These are phyloP conservation scores for Cryphonectria naterciae DNA, from an alignment of 2,329 filamentous ascomycete genomes.

Conservation along the genomic window DNA sequence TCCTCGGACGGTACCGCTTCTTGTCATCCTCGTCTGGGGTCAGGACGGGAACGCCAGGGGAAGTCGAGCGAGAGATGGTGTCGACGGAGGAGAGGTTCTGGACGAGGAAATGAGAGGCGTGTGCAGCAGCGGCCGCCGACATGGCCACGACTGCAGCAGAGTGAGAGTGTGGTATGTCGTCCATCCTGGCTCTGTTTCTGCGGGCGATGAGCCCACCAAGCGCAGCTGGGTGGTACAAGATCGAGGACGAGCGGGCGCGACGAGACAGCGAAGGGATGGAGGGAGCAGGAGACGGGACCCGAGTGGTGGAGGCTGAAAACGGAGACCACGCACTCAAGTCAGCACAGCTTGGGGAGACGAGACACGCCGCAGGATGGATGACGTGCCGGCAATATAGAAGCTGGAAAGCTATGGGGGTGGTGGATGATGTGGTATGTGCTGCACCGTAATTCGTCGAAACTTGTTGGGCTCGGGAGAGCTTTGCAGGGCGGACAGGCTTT, in stretches of 20 bases:
- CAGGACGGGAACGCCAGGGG: conserved; percentile 68
- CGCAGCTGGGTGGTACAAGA: conserved; percentile 13
- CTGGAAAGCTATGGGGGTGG: neutral
- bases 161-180: conserved; percentile 38
- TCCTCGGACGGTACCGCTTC: conserved; percentile 79
- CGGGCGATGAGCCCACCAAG: neutral
- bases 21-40: conserved; percentile 55
- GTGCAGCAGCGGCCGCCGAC: conserved; percentile 41
- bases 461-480: conserved; percentile 9
- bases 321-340: neutral
- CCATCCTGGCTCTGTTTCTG: conserved; percentile 36
- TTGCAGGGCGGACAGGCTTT: neutral
- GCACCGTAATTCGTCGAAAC: neutral
- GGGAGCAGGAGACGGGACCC: neutral
- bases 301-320: neutral
- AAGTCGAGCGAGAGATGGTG: conserved; percentile 83
- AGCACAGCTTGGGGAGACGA: neutral
- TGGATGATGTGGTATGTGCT: neutral
- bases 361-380: neutral
- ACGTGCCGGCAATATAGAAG: neutral
- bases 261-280: neutral
- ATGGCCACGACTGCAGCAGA: conserved; percentile 39
- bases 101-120: conserved; percentile 44
- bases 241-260: conserved; percentile 11
- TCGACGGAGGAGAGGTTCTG: conserved; percentile 55